Conservation (phyloP, 2,329 filamentous ascomycete species). For the Alternaria atra region DNA sequence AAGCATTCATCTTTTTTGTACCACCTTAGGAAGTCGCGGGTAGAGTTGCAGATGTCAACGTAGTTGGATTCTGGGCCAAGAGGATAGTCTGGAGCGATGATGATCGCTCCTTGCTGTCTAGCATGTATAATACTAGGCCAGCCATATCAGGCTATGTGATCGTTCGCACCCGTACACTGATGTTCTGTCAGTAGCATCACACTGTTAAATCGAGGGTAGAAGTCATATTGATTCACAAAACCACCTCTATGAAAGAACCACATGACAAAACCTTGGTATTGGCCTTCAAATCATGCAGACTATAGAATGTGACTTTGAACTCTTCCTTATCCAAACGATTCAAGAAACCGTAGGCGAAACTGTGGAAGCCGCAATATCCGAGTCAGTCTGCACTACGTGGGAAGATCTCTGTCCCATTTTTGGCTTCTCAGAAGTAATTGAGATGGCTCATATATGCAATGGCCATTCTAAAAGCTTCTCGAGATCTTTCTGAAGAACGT, state of each 20-base stretch:
- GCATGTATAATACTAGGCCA: neutral
- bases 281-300: no score
- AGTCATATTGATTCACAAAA: neutral
- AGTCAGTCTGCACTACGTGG: no score
- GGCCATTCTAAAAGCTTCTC: no score
- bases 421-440: no score
- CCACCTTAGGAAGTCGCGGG: neutral
- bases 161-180: slow-evolving; percentile 2
- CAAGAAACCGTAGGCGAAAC: neutral
- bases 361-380: no score
- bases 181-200: no score
- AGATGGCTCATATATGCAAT: no score
- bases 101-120: neutral
- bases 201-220: no score
- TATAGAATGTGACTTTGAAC: neutral
- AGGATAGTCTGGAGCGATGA: slow-evolving; percentile 13
- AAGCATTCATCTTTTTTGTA: slow-evolving; percentile 3
- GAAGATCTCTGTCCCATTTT: no score
- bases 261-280: neutral
- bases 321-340: neutral
- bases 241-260: neutral
- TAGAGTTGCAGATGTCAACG: neutral
- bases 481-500: no score
- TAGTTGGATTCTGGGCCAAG: slow-evolving; percentile 10
- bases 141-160: slow-evolving; percentile 3